Evolutionary conservation across 129 eudicot genomes (phyloP), one percentile per base, ranked within the genome.

Genomic region (Escallonia rubra): DNA sequence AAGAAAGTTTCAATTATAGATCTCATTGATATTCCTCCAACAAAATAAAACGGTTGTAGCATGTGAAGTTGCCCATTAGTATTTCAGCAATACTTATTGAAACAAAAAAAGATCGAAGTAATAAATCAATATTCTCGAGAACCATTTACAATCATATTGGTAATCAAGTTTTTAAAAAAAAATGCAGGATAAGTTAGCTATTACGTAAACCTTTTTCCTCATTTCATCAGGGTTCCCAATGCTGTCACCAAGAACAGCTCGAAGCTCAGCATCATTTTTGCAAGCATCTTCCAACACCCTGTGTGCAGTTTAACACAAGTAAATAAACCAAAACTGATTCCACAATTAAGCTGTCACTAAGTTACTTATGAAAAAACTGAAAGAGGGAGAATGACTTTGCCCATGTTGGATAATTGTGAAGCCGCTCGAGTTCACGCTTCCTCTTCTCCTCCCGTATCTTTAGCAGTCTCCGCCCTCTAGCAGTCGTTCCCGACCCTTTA

Each of bases 231-330:
- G 98, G 71, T 86, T 80, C 69, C 98, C 98, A 78, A 92, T 83
- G 66, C 87, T 86, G 76, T 92, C 96, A 38, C 96, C 98, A 61
- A 92, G 83, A 76, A 92, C 95, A 63, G 89, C 91, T 57, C 98
- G 77, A 13, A 92, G 89, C 73, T 92, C 98, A 7, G 68, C 51
- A 79, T 92, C 96, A 77, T 80, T 71, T 72, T 65, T 84, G 12
- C 96, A 88, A 14, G 98, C 96, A 80, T 92, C 84, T 78, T 92
- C 98, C 80, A 92, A 76, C 10, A 92, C 98, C 79, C 98, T 92
- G 74, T 66, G 79, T 61, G 50, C 38, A 39, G 43, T 70, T 5
- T 41, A 58, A 51, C 66, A 53, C 59, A 70, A 45, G 4, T n/a
- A 56, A 54, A 61, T 10, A 23, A 54, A n/a, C 49, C 14, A 2